A percentile compares a stretch with the other conserved stretches of the same genome.
These are phyloP conservation scores for Porodaedalea pini DNA, from an alignment of 1,284 basidiomycete genomes.

Conservation along the genomic window DNA sequence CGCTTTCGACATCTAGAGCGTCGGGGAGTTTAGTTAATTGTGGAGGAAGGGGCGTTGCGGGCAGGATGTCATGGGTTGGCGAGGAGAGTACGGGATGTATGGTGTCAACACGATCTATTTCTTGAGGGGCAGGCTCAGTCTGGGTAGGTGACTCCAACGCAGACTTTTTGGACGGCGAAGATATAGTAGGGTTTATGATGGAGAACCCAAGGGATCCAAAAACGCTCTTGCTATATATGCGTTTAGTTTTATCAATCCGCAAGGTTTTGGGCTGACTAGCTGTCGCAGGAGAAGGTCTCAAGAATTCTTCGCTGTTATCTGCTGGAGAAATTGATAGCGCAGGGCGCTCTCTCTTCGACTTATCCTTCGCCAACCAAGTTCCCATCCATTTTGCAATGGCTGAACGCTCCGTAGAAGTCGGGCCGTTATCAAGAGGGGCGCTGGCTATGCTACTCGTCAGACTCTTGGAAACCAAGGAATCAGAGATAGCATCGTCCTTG, in stretches of 20 bases:
- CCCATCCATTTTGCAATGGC: slow-evolving; percentile 68
- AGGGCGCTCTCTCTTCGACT: slow-evolving; percentile 26
- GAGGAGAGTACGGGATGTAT: slow-evolving; percentile 36
- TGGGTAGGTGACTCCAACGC: slow-evolving; percentile 21
- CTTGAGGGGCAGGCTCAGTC: slow-evolving; percentile 15
- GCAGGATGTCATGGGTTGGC: slow-evolving; percentile 25
- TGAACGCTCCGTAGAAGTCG: slow-evolving; percentile 30
- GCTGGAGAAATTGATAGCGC: not conserved
- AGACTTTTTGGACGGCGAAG: slow-evolving; percentile 31
- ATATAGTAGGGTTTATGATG: slow-evolving; percentile 47
- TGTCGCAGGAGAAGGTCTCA: slow-evolving; percentile 11
- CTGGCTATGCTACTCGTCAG: slow-evolving; percentile 20
- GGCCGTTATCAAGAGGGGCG: not conserved
- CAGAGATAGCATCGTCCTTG: slow-evolving; percentile 10
- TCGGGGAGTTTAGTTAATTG: slow-evolving; percentile 22
- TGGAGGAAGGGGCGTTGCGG: slow-evolving; percentile 23
- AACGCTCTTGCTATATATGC: slow-evolving; percentile 54
- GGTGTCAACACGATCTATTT: slow-evolving; percentile 29
- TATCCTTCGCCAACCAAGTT: slow-evolving; percentile 51
- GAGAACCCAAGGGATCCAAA: slow-evolving; percentile 70
- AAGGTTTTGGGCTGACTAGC: slow-evolving; percentile 20
- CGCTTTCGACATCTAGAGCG: slow-evolving; percentile 23
- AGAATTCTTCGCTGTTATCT: not conserved
- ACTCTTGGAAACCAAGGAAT: slow-evolving; percentile 7
- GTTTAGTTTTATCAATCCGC: slow-evolving; percentile 29